A percentile compares a stretch with the other conserved stretches of the same genome.
These are phyloP conservation scores for Gossypium longicalyx DNA, from an alignment of 345 rosid species.

Conservation along the genomic window DNA sequence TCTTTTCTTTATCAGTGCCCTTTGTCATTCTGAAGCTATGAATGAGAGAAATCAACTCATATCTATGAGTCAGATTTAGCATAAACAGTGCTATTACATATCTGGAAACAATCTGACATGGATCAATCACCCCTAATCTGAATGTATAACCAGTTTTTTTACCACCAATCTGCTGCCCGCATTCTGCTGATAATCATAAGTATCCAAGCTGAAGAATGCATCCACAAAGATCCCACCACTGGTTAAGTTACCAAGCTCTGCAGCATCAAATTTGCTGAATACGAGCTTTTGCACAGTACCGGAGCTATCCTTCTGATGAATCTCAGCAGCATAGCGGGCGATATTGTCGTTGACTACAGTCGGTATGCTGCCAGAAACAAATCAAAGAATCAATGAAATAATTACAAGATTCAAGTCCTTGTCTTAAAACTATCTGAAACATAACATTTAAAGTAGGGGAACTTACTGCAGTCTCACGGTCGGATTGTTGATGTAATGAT, in stretches of 20 bases:
- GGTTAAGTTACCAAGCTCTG: conserved; percentile 47
- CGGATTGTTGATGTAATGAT: conserved; percentile 35
- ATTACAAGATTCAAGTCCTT: background rate
- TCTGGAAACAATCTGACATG: background rate
- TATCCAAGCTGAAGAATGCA: conserved; percentile 58
- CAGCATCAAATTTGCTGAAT: conserved; percentile 37
- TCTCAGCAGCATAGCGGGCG: conserved; percentile 51
- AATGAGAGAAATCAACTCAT: conserved; percentile 4
- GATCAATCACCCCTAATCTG: conserved; percentile 7
- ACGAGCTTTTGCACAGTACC: conserved; percentile 47
- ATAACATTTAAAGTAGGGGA: background rate
- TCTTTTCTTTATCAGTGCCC: background rate
- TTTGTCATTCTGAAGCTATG: background rate
- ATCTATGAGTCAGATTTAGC: background rate
- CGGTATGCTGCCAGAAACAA: conserved; percentile 47
- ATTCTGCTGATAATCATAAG: conserved; percentile 63
- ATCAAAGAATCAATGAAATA: background rate
- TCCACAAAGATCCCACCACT: conserved; percentile 46
- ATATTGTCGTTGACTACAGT: conserved; percentile 35
- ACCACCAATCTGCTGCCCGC: conserved; percentile 73
- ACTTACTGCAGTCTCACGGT: conserved; percentile 73
- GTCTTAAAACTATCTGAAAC: background rate
- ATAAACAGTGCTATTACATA: background rate
- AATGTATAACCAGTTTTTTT: conserved; percentile 48
- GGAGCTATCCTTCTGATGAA: conserved; percentile 52